These are phyloP conservation scores for Xylaria sp. DNA, from an alignment of 2,329 filamentous ascomycete species.

Conservation along the genomic window DNA sequence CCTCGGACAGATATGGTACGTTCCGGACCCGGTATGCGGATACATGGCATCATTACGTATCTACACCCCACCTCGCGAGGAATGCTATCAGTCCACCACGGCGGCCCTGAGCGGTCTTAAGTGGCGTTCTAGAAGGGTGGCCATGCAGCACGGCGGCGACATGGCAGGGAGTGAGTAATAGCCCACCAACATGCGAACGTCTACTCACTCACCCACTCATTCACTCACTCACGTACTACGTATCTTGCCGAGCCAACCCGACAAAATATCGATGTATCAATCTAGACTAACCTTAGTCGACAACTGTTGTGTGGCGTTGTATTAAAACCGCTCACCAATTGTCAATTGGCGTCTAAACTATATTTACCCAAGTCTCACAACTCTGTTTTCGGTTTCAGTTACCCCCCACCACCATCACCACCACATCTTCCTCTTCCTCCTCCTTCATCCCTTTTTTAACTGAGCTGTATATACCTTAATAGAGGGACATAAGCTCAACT, in stretches of 20 bases:
- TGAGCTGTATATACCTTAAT: not conserved
- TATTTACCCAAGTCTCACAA: not conserved
- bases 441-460: not conserved
- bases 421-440: not conserved
- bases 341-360: not conserved
- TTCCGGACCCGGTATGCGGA: slow-evolving; percentile 9
- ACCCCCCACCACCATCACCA: not conserved
- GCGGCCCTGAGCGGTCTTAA: not conserved
- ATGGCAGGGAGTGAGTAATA: not conserved
- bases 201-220: slow-evolving; percentile 1
- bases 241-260: not conserved
- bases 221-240: too few relatives aligned
- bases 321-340: not conserved
- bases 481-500: not conserved
- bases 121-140: not conserved
- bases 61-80: slow-evolving; percentile 21
- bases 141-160: not conserved
- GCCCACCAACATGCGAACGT: slow-evolving; percentile 2
- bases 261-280: not conserved
- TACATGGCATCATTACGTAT: slow-evolving; percentile 35
- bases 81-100: slow-evolving; percentile 29
- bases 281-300: not conserved
- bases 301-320: not conserved
- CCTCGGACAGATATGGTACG: slow-evolving; percentile 21
- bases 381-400: not conserved